These are phyloP conservation scores for Lactifluus subvellereus DNA, from an alignment of 768 basidiomycete genomes.

Conservation along the genomic window DNA sequence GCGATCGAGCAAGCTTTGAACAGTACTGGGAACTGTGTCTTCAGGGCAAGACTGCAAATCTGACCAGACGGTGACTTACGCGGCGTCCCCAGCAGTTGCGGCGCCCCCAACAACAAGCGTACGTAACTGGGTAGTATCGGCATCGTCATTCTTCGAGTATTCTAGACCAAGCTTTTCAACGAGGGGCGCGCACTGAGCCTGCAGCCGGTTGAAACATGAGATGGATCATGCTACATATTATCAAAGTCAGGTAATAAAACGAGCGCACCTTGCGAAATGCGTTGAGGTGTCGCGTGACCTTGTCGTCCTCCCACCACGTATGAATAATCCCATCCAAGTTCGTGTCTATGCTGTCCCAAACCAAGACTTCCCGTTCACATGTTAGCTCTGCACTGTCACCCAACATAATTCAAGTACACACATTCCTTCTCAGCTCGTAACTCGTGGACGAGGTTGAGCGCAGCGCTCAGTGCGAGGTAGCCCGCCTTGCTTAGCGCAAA, in stretches of 20 bases:
- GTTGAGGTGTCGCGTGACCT: conserved; percentile 48
- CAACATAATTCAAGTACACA: conserved; percentile 31
- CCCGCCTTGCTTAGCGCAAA: conserved; percentile 79
- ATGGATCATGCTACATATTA: background rate
- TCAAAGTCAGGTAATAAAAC: background rate
- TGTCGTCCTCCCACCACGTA: conserved; percentile 81
- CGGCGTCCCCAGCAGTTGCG: conserved; percentile 40
- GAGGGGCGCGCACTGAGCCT: conserved; percentile 69
- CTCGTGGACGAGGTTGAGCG: conserved; percentile 64
- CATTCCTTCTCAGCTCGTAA: conserved; percentile 75
- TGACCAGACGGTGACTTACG: conserved; percentile 27
- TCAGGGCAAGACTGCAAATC: conserved; percentile 15
- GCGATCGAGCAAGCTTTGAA: conserved; percentile 62
- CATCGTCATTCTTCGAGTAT: conserved; percentile 55
- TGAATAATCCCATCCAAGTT: conserved; percentile 49
- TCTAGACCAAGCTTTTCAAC: conserved; percentile 77
- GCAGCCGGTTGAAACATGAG: background rate
- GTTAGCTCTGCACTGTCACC: conserved; percentile 6
- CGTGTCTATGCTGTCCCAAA: conserved; percentile 67
- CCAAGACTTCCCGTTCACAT: conserved; percentile 50
- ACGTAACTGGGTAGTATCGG: conserved; percentile 65
- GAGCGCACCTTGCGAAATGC: conserved; percentile 51
- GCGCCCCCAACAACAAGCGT: conserved; percentile 63
- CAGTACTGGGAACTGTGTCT: conserved; percentile 45
- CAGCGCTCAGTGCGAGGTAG: conserved; percentile 66